Percentiles rank a stretch among this genome's conserved stretches.
Conservation (phyloP, 2,329 filamentous ascomycete species). For the Apiospora pterosperma region DNA sequence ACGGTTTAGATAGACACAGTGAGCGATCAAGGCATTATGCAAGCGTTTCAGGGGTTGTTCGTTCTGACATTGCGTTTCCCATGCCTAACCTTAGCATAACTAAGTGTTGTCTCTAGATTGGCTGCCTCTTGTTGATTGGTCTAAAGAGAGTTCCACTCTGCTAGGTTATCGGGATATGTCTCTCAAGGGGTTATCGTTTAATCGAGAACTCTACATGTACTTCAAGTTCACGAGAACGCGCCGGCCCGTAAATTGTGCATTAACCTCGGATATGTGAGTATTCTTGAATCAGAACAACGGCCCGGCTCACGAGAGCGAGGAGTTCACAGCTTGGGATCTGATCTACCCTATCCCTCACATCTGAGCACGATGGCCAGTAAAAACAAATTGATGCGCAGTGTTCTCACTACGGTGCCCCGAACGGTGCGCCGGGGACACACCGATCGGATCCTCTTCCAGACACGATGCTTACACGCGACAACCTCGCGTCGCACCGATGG, state of each 20-base stretch:
- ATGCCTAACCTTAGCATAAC: too few species aligned
- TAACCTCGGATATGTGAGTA: not conserved
- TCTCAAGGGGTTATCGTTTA: not conserved
- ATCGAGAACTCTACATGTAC: not conserved
- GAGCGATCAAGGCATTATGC: not conserved
- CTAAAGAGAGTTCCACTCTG: too few species aligned
- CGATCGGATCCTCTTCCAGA: not conserved
- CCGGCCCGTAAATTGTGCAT: not conserved
- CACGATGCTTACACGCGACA: slow-evolving; percentile 21
- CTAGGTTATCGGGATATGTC: not conserved
- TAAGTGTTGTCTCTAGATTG: too few species aligned
- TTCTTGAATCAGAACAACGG: not conserved
- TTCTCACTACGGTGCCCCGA: not conserved
- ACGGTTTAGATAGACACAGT: not conserved
- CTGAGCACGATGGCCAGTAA: not conserved
- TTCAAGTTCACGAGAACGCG: not conserved
- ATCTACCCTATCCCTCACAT: not conserved
- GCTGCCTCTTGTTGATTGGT: too few species aligned
- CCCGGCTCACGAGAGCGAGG: not conserved
- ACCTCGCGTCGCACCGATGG: slow-evolving; percentile 28
- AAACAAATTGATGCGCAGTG: not conserved
- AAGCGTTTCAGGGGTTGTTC: not conserved
- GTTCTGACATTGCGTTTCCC: too few species aligned
- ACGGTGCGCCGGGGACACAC: not conserved
- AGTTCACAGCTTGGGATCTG: not conserved